A percentile compares a stretch with the other conserved stretches of the same genome.
These are phyloP conservation scores for Heracleum sosnowskyi DNA, from an alignment of 129 eudicot genomes.

Conservation along the genomic window DNA sequence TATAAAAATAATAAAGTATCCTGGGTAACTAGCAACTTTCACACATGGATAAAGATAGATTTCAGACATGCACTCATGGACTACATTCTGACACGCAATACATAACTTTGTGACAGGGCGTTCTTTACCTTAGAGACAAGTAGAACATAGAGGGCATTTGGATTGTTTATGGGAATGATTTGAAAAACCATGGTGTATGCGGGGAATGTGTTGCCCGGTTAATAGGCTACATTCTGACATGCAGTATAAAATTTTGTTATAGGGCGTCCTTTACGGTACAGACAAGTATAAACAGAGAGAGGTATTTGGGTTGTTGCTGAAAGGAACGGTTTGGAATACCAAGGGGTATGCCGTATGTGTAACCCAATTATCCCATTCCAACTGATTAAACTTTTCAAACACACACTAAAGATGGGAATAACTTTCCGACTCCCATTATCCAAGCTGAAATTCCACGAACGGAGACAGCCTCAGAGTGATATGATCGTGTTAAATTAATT, in stretches of 20 bases:
- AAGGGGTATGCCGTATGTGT: not conserved
- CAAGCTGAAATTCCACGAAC: too few species aligned
- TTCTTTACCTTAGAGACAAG: not conserved
- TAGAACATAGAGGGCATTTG: not conserved
- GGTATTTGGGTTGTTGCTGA: not conserved
- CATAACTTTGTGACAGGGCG: not conserved
- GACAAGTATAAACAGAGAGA: not conserved
- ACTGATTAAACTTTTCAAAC: not conserved
- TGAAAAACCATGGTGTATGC: not conserved
- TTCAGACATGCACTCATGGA: not conserved
- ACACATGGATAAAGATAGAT: not conserved
- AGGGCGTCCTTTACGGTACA: not conserved
- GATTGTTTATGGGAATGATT: not conserved
- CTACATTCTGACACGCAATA: not conserved
- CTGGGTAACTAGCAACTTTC: not conserved
- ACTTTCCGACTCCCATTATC: not conserved
- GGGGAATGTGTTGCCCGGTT: not conserved
- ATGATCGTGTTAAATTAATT: not conserved
- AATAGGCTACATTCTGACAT: not conserved
- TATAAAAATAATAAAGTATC: not conserved
- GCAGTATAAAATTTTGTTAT: not conserved
- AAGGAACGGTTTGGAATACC: not conserved
- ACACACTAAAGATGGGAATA: not conserved
- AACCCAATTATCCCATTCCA: not conserved
- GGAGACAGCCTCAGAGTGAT: not conserved